Base-by-base conservation (phyloP, 169 alveolate genomes). In the Cryptosporidium baileyi region DNA sequence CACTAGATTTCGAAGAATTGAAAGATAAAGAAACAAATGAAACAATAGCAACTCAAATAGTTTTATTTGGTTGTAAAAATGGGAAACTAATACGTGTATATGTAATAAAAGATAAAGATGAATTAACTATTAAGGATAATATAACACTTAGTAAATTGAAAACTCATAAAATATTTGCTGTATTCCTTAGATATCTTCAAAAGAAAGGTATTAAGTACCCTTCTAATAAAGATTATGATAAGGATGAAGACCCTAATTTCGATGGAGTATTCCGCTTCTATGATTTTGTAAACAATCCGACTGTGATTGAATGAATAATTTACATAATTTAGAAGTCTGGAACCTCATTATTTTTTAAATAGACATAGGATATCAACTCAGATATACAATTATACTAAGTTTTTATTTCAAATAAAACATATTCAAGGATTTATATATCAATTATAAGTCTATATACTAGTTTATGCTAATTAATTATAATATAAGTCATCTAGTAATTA, bases 141-240 rank as follows among this genome's bases (percentile, higher is more conserved):
- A 54, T 74, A 52, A 52, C 85, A 26, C 67, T 74, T 6, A 36
- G 65, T 15, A 51, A 74, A 51, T 15, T 74, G n/a, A 74, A 74
- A 17, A 57, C 30, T 8, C 28, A 74, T 17, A 74, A 74, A 13
- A 74, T 74, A 22, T 74, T 74, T n/a, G 85, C 85, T 8, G 41
- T 74, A 51, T 74, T 74, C 49, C 74, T 74, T 34, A 74, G 85
- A 36, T 74, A 74, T 34, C 13, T 74, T 4, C 63, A 51, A 24
- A 74, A 74, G 85, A 74, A 74, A 13, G 85, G 85, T 19, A 74
- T 74, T 8, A 57, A 54, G 49, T 74, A 74, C 28, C 67, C 85
- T 24, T 28, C 74, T 1, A 59, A 57, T 24, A 57, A 51, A 28
- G n/a, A 38, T 30, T 38, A 59, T 34, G 85, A 61, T 22, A 40